Evolutionary conservation across 306 rosid genomes (phyloP).

Genomic region (Sindora glabra): DNA sequence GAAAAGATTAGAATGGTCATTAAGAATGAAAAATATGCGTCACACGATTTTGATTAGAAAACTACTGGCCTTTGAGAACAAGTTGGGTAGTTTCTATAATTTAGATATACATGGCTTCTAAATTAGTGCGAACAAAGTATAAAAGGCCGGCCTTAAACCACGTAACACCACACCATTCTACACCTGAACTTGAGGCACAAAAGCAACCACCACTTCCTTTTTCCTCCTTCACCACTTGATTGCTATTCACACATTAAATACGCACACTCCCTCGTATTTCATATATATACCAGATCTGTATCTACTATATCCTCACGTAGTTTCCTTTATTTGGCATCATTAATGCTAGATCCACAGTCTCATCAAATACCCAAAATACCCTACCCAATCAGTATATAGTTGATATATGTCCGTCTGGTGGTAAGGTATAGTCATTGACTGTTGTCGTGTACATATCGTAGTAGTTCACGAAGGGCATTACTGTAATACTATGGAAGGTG

Average conservation of each 20-base stretch:
- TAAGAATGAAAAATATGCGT: too few relatives aligned
- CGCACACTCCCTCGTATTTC: not conserved
- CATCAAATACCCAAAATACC: not conserved
- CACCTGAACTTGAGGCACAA: conserved; percentile 20
- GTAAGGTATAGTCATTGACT: too few relatives aligned
- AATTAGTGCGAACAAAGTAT: too few relatives aligned
- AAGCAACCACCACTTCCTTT: conserved; percentile 26
- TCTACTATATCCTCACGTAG: not conserved
- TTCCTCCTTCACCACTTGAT: conserved; percentile 18
- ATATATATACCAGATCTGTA: too few relatives aligned
- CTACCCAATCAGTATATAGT: too few relatives aligned
- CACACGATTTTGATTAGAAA: too few relatives aligned
- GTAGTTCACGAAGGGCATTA: not conserved
- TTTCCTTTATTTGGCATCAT: not conserved
- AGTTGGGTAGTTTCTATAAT: too few relatives aligned
- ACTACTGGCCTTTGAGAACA: too few relatives aligned
- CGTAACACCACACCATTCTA: conserved; percentile 32
- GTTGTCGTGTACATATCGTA: too few relatives aligned
- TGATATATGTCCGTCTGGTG: too few relatives aligned
- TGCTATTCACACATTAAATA: conserved; percentile 17
- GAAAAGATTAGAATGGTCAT: too few relatives aligned
- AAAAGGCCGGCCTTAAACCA: conserved; percentile 37
- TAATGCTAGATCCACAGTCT: not conserved
- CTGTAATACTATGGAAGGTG: not conserved
- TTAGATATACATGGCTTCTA: too few relatives aligned